Conservation (phyloP, 2,329 filamentous ascomycete genomes). For the Akanthomyces muscarius region DNA sequence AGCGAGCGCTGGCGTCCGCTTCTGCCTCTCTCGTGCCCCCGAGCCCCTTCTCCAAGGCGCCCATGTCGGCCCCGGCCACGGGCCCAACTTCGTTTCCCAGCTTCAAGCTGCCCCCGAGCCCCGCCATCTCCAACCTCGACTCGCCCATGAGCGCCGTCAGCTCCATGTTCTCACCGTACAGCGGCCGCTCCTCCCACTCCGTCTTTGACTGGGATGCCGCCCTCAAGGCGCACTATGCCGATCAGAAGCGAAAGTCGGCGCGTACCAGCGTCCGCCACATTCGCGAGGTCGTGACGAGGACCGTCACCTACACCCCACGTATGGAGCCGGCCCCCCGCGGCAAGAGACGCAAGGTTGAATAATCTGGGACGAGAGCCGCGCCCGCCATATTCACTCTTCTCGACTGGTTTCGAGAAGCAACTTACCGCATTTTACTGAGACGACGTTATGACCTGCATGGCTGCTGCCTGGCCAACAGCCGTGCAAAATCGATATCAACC, state of each 20-base stretch:
- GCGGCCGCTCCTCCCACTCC: constrained; percentile 60
- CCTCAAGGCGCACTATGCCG: constrained; percentile 62
- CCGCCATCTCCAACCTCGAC: constrained; percentile 61
- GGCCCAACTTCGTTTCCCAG: constrained; percentile 59
- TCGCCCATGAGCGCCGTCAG: constrained; percentile 64
- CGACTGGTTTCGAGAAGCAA: constrained; percentile 13
- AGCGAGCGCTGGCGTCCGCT: constrained; percentile 4
- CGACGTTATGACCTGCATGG: constrained; percentile 12
- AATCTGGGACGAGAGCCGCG: constrained; percentile 16
- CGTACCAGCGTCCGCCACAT: constrained; percentile 67
- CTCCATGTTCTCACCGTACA: constrained; percentile 67
- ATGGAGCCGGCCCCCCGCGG: constrained; percentile 89
- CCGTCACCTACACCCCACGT: constrained; percentile 81
- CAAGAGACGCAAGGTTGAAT: constrained; percentile 75
- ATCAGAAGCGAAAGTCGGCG: constrained; percentile 52
- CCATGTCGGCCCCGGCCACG: constrained; percentile 59
- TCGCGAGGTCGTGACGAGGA: constrained; percentile 88
- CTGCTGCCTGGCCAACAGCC: constrained; percentile 13
- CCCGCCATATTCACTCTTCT: background rate
- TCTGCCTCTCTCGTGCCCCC: constrained; percentile 33
- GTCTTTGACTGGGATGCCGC: constrained; percentile 77
- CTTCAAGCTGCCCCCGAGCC: constrained; percentile 74
- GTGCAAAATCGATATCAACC: constrained; percentile 5
- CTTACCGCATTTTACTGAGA: background rate
- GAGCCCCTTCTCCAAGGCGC: constrained; percentile 47